phyloP scores from a whole-genome alignment of 805 yeast species.

The Komagataella pastoris region DNA sequence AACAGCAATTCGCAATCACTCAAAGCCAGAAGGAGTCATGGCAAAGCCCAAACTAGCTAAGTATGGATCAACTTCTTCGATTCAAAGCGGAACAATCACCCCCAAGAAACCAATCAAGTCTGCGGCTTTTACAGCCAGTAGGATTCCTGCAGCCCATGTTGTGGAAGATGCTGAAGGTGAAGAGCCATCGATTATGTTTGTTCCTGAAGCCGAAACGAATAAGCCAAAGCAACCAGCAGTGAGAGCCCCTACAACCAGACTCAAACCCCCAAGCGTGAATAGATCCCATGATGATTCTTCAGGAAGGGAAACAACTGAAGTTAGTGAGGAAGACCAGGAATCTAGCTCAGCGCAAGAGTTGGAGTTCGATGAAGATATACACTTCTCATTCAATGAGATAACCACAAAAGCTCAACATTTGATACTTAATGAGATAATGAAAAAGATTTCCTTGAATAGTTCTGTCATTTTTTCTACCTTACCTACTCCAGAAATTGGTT shows the following conservation, averaged over 20 bases:
- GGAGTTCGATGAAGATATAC: conserved; percentile 8
- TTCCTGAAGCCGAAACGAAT: conserved; percentile 27
- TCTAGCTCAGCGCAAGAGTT: background rate
- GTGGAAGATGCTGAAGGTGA: conserved; percentile 58
- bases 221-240: conserved; percentile 2
- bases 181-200: conserved; percentile 49
- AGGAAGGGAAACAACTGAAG: background rate
- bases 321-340: background rate
- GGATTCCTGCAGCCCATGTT: conserved; percentile 55
- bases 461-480: conserved; percentile 78
- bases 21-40: background rate
- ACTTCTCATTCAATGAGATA: conserved; percentile 59
- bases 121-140: conserved; percentile 43
- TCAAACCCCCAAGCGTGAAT: background rate
- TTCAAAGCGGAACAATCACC: background rate
- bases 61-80: background rate
- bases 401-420: conserved; percentile 88
- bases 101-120: background rate
- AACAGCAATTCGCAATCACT: background rate
- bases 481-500: conserved; percentile 79
- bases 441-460: conserved; percentile 42
- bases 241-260: background rate
- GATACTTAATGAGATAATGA: conserved; percentile 79
- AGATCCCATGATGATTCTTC: background rate
- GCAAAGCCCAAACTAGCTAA: background rate